Conservation (phyloP, 1,139 yeast species). For the Eremothecium coryli region DNA sequence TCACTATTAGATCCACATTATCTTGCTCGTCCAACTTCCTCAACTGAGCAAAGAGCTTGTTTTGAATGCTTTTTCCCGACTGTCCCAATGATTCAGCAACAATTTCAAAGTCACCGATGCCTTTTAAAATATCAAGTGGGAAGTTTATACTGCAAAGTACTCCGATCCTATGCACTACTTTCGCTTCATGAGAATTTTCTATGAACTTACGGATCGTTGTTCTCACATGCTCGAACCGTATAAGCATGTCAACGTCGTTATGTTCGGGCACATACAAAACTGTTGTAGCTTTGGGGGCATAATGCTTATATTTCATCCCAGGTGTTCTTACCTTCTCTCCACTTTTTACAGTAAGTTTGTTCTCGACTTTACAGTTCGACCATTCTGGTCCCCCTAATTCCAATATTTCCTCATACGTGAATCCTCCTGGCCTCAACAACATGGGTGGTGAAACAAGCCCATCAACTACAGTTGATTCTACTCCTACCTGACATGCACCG, state of each 20-base stretch:
- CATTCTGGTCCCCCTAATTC: conserved; percentile 56
- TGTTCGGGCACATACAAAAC: conserved; percentile 44
- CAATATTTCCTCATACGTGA: conserved; percentile 66
- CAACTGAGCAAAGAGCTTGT: conserved; percentile 59
- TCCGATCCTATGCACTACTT: conserved; percentile 23
- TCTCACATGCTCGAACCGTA: conserved; percentile 10
- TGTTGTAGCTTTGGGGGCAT: conserved; percentile 83
- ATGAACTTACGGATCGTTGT: conserved; percentile 11
- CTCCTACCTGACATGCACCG: conserved; percentile 82
- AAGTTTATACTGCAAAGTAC: conserved; percentile 26
- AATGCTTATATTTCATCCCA: conserved; percentile 95
- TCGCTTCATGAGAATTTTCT: conserved; percentile 5
- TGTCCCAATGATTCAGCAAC: conserved; percentile 46
- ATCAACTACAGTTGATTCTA: conserved; percentile 89
- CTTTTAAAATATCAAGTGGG: conserved; percentile 3
- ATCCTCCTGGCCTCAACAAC: conserved; percentile 88
- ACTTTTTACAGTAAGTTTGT: conserved; percentile 50
- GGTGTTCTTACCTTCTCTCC: conserved; percentile 81
- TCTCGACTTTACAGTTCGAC: conserved; percentile 53
- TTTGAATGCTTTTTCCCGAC: conserved; percentile 56
- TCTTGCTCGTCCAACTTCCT: conserved; percentile 60
- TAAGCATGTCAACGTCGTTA: conserved; percentile 6
- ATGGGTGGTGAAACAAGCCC: conserved; percentile 81
- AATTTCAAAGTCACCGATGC: conserved; percentile 17
- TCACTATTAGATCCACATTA: conserved; percentile 55